phyloP scores from a whole-genome alignment of 495 filamentous ascomycete species.

The Collariella sp. region DNA sequence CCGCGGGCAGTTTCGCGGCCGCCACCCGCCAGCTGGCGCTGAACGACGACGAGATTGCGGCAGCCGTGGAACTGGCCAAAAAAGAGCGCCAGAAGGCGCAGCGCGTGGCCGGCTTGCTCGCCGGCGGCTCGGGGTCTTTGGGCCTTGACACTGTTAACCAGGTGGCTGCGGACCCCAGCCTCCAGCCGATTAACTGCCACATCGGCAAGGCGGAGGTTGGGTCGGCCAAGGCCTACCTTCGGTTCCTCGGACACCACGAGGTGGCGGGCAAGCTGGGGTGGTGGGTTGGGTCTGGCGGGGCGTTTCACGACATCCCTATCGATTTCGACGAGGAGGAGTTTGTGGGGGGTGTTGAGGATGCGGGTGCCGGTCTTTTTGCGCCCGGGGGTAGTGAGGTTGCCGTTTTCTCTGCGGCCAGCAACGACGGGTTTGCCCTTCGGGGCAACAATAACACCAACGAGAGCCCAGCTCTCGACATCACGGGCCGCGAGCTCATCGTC shows the following conservation, averaged over 20 bases:
- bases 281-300: slow-evolving; percentile 4
- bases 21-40: neutral
- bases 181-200: slow-evolving; percentile 4
- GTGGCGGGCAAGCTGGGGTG: slow-evolving; percentile 6
- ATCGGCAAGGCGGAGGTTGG: slow-evolving; percentile 4
- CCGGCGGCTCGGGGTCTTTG: neutral
- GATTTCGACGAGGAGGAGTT: neutral
- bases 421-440: neutral
- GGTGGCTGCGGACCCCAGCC: neutral
- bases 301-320: slow-evolving; percentile 1
- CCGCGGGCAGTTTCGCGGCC: neutral
- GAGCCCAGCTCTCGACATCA: neutral
- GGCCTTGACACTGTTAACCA: neutral
- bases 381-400: no score
- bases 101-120: neutral
- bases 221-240: slow-evolving; percentile 10
- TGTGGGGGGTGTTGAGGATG: no score
- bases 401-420: neutral
- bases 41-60: neutral
- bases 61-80: neutral
- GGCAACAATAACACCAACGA: neutral
- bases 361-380: no score
- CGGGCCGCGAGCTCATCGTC: slow-evolving; percentile 7
- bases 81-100: neutral
- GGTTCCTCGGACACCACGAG: slow-evolving; percentile 3